Base-by-base conservation (phyloP, 805 yeast species). In the Nakazawaea populi region DNA sequence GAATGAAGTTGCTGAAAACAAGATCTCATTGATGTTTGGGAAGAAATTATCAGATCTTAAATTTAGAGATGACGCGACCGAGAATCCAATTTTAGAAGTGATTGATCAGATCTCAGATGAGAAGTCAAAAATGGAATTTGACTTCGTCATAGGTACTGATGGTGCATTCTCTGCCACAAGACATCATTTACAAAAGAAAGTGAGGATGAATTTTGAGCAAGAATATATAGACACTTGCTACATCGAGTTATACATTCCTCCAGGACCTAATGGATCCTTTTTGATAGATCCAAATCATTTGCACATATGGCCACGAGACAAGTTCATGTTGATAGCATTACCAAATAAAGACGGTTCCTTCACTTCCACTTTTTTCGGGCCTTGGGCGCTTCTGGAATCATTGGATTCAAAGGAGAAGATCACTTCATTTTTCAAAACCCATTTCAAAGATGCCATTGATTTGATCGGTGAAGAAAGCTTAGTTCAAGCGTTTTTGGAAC, bases 231-330 rank as follows among this genome's bases (percentile, higher is more conserved):
- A 88, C 61, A 84, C 85, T 73, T 84, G 87, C 58, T 91, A 91
- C 62, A 62, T 91, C 56, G 97, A 91, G 64, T 72, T 91, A 47
- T 78, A 77, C 56, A 85, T 91, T 42, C 90, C 95, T 8, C 76
- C 89, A 0, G 71, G 73, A 4, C 61, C 67, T 2, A 59, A 60
- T 4, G 66, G 55, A 38, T 60, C 70, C 27, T 87, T 82, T 59
- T 68, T 71, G 14, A 70, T 87, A 27, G 80, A 82, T 56, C 83
- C 90, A 6, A 82, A 88, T 66, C 89, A 88, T 63, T 73, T 91
- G 47, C 97, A 91, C 60, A 88, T 91, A 44, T 91, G 97, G 97
- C 97, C 97, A 4, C 73, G 97, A 44, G 79, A 83, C 52, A 75
- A 87, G 49, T 88, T 73, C 63, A 91, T 91, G 97, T 75, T 91